A percentile compares a stretch with the other conserved stretches of the same genome.
Conservation (phyloP, 441 rosid species). For the Raphanus hybrid region DNA sequence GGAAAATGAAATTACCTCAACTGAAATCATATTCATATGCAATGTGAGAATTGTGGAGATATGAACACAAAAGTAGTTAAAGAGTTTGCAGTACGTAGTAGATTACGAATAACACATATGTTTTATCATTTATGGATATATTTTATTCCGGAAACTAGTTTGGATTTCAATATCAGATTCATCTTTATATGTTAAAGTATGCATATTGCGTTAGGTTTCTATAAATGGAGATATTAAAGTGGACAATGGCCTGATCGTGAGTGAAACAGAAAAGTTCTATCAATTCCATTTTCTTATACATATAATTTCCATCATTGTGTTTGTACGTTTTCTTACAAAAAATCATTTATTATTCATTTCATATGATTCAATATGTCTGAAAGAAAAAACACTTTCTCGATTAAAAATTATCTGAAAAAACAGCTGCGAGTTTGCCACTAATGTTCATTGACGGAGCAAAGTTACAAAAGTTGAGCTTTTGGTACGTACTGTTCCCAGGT, state of each 20-base stretch:
- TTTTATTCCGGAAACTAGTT: background rate
- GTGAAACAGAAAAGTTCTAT: background rate
- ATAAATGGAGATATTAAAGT: background rate
- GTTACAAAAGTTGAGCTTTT: conserved; percentile 64
- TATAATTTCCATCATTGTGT: background rate
- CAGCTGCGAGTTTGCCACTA: conserved; percentile 93
- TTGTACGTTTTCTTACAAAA: background rate
- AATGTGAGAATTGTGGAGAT: background rate
- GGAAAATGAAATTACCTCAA: background rate
- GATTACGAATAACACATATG: background rate
- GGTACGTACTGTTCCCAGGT: conserved; percentile 86
- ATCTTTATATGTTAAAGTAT: background rate
- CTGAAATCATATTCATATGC: background rate
- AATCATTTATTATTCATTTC: background rate
- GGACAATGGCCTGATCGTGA: background rate
- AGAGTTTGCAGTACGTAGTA: background rate
- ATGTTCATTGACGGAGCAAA: conserved; percentile 83
- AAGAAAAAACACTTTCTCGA: too few relatives aligned
- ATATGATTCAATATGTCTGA: background rate
- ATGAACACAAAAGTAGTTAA: background rate
- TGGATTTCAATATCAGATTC: background rate
- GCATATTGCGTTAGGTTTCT: background rate
- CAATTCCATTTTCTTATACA: background rate
- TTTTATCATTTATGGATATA: background rate
- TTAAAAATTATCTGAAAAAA: background rate